A percentile compares a stretch with the other conserved stretches of the same genome.
phyloP scores from a whole-genome alignment of 225 moss, liverwort and hornwort genomes.

The Straminergon stramineum region DNA sequence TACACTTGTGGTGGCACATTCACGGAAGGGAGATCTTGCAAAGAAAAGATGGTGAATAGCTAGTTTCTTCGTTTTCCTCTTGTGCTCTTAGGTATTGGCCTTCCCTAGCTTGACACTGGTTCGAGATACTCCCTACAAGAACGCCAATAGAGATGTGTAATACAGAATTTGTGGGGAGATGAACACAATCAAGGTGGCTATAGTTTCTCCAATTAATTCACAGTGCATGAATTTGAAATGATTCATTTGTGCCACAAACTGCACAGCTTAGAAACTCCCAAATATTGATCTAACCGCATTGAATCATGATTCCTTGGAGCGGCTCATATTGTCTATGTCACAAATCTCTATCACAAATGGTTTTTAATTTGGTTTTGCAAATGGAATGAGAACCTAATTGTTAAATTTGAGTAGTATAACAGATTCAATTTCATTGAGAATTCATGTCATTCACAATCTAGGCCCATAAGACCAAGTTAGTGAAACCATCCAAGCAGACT shows the following conservation, averaged over 20 bases:
- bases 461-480: background rate
- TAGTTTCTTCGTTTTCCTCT: no score
- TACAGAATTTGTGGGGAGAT: no score
- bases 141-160: no score
- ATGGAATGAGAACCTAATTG: background rate
- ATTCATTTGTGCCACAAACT: background rate
- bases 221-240: background rate
- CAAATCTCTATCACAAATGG: background rate
- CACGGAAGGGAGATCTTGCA: no score
- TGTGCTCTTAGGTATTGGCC: no score
- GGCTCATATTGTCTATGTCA: background rate
- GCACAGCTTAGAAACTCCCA: background rate
- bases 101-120: no score
- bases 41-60: no score
- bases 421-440: background rate
- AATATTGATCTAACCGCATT: background rate
- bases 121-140: no score
- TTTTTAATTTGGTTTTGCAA: background rate
- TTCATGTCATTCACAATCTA: background rate
- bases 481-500: background rate
- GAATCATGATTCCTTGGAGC: background rate
- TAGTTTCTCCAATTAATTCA: no score
- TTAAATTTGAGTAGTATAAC: background rate
- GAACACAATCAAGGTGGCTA: no score
- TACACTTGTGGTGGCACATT: no score